Conservation (phyloP, 805 yeast species). For the Lipomyces yamanashiensis region DNA sequence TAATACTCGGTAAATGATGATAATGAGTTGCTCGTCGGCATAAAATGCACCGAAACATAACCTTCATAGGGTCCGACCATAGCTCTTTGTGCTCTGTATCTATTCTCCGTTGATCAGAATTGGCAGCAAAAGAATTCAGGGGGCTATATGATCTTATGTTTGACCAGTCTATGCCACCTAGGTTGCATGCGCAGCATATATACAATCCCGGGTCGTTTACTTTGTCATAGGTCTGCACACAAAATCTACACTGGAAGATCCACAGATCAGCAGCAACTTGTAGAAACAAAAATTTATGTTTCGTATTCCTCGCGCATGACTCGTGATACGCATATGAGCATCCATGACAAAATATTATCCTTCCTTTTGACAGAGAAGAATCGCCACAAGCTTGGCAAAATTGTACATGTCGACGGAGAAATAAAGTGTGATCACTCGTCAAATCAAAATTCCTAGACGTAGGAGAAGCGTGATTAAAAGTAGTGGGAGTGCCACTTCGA, state of each 20-base stretch:
- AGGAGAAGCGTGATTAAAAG: neutral
- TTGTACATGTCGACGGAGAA: constrained; percentile 18
- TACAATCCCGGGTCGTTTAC: constrained; percentile 13
- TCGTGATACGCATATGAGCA: constrained; percentile 31
- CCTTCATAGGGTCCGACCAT: constrained; percentile 5
- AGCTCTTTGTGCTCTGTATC: neutral
- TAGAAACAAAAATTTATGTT: neutral
- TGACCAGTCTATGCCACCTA: constrained; percentile 11
- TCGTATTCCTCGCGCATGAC: neutral
- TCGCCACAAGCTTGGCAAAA: constrained; percentile 16
- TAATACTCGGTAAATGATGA: neutral
- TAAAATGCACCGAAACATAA: constrained; percentile 26
- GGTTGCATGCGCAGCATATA: constrained; percentile 17
- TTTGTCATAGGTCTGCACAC: neutral
- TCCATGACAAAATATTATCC: constrained; percentile 29
- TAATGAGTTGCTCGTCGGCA: constrained; percentile 26
- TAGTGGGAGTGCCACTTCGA: neutral
- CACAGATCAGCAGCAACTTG: constrained; percentile 10
- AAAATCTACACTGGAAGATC: constrained; percentile 22
- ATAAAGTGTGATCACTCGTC: constrained; percentile 14
- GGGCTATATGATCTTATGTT: constrained; percentile 5
- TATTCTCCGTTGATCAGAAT: neutral
- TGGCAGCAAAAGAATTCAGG: neutral
- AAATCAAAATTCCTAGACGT: neutral
- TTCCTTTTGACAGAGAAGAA: constrained; percentile 4